Base-by-base conservation (phyloP, 345 rosid species). In the Brassica nigra region DNA sequence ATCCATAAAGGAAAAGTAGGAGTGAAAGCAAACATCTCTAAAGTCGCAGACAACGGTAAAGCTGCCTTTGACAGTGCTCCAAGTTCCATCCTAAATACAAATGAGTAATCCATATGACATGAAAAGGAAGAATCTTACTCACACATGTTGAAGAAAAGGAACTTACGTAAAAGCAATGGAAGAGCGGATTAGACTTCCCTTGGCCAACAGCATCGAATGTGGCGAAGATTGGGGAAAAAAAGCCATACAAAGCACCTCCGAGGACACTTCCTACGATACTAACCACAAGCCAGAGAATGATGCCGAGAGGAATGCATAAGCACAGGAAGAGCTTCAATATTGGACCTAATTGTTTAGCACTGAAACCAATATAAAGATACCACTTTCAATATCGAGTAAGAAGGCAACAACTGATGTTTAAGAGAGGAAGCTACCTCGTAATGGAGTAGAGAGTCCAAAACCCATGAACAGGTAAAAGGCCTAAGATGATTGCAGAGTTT, bases 131-230 rank as follows among this genome's bases (percentile, higher is more conserved):
- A 23, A 23, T 23, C 27, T 23, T 23, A 23, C 27, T 23, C 27
- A 23, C 27, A 23, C 27, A 23, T 23, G 27, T 23, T 23, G 27
- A 23, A 33, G 10, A 62, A 6, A 31, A n/a, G 1, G 57, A 49
- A 74, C 98, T 77, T 89, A 93, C 99, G 67, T 84, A 88, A 71
- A 93, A 93, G 83, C 97, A 93, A 84, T 90, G 97, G 80, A 78
- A 81, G 52, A 88, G 57, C 29, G 83, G 78, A 58, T 89, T 68
- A 29, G 85, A 81, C 81, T 95, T 95, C 78, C 97, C 97, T 82
- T 89, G 91, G 30, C 98, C 98, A 70, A 95, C 91, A 49, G 95
- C 99, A 80, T 88, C 92, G 72, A 95, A 95, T 28, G 99, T 95
- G 47, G 98, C 96, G 75, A 91, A 95, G 57, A 90, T 86, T 31